These are phyloP conservation scores for Fraxinus excelsior DNA, from an alignment of 257 asterid species.

Conservation along the genomic window DNA sequence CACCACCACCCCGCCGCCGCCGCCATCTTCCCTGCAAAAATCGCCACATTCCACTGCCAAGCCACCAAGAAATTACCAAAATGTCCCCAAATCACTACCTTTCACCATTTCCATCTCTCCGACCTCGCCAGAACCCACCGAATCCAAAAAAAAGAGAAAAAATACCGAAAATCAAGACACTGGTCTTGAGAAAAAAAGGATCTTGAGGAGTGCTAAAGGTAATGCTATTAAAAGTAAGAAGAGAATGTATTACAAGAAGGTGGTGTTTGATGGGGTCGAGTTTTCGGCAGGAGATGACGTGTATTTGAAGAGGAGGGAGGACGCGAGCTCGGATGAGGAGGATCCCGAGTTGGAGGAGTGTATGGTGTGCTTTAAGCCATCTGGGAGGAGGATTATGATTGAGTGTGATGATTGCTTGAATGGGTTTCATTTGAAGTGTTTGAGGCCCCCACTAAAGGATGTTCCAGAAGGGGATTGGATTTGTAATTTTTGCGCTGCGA, in stretches of 20 bases:
- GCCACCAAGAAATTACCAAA: slow-evolving; percentile 16
- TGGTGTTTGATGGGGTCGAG: slow-evolving; percentile 75
- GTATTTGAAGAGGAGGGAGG: slow-evolving; percentile 79
- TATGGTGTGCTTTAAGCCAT: slow-evolving; percentile 69
- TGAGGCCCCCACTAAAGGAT: slow-evolving; percentile 56
- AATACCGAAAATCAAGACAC: slow-evolving; percentile 18
- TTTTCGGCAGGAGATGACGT: slow-evolving; percentile 77
- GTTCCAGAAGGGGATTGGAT: slow-evolving; percentile 95
- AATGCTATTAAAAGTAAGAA: slow-evolving; percentile 23
- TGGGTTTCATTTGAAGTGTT: slow-evolving; percentile 87
- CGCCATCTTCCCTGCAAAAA: slow-evolving; percentile 8
- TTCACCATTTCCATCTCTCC: slow-evolving; percentile 40
- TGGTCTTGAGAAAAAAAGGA: slow-evolving; percentile 26
- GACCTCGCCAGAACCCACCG: slow-evolving; percentile 51
- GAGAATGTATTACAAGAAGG: slow-evolving; percentile 67
- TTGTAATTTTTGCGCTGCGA: slow-evolving; percentile 67
- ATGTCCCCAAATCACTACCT: slow-evolving; percentile 30
- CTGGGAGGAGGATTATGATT: slow-evolving; percentile 64
- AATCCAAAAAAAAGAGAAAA: slow-evolving; percentile 43
- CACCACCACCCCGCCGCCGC: slow-evolving; percentile 5
- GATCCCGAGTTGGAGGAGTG: slow-evolving; percentile 78
- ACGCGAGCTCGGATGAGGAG: slow-evolving; percentile 70
- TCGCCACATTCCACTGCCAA: slow-evolving; percentile 36
- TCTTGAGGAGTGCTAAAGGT: slow-evolving; percentile 24
- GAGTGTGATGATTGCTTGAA: slow-evolving; percentile 94